Evolutionary conservation across 768 basidiomycete genomes (phyloP).

Genomic region (Ramaria sp.): DNA sequence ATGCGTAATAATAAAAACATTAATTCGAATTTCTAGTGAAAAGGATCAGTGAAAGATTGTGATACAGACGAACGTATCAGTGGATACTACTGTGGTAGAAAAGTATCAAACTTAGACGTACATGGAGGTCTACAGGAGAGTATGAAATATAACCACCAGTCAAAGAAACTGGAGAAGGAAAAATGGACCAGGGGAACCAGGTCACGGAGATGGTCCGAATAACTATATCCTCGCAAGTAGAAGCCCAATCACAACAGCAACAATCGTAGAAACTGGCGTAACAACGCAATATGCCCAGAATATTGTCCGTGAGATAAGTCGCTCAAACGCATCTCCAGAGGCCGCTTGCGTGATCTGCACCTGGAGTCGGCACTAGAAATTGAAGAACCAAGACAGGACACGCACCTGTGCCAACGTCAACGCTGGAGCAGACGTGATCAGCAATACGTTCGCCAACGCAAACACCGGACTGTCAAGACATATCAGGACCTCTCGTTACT

Average conservation of each 20-base stretch:
- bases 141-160: too few relatives aligned
- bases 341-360: slow-evolving; percentile 74
- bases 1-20: too few relatives aligned
- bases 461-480: slow-evolving; percentile 59
- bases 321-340: slow-evolving; percentile 81
- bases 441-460: slow-evolving; percentile 71
- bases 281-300: slow-evolving; percentile 88
- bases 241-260: slow-evolving; percentile 43
- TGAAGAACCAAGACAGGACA: slow-evolving; percentile 13
- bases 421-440: slow-evolving; percentile 78
- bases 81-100: too few relatives aligned
- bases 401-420: slow-evolving; percentile 49
- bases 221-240: not conserved
- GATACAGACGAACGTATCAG: too few relatives aligned
- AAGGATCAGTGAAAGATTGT: too few relatives aligned
- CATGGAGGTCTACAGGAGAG: too few relatives aligned
- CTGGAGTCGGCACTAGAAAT: slow-evolving; percentile 15
- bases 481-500: not conserved
- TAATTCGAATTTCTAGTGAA: too few relatives aligned
- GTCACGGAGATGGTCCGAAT: not conserved
- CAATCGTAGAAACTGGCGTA: slow-evolving; percentile 76
- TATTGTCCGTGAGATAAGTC: slow-evolving; percentile 82
- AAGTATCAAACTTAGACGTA: too few relatives aligned
- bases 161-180: too few relatives aligned
- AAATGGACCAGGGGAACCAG: too few relatives aligned